These are phyloP conservation scores for Neurospora sp. DNA, from an alignment of 495 filamentous ascomycete species.

Conservation along the genomic window DNA sequence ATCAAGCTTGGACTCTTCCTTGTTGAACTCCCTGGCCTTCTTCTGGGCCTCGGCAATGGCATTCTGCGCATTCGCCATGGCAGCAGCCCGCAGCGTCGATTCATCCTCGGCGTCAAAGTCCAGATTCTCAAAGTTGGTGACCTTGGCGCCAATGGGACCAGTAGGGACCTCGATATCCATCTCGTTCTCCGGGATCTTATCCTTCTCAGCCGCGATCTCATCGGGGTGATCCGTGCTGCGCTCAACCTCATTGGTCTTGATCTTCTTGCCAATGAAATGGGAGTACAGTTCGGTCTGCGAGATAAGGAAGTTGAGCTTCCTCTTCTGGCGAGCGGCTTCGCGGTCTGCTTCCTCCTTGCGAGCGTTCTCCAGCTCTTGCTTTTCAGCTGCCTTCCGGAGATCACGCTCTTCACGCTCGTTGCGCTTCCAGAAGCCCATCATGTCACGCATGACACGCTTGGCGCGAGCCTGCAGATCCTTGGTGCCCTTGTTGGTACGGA, in stretches of 20 bases:
- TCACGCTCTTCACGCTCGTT: slow-evolving; percentile 98
- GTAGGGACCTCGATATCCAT: slow-evolving; percentile 51
- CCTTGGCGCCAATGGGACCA: slow-evolving; percentile 52
- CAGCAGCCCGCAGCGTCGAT: slow-evolving; percentile 65
- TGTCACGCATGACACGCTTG: slow-evolving; percentile 97
- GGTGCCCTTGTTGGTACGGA: slow-evolving; percentile 92
- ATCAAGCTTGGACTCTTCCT: slow-evolving; percentile 51
- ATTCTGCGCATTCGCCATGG: slow-evolving; percentile 91
- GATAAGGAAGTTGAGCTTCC: slow-evolving; percentile 98
- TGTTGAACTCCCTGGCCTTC: slow-evolving; percentile 87
- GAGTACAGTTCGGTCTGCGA: slow-evolving; percentile 98
- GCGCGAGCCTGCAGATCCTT: slow-evolving; percentile 96
- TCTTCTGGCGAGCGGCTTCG: slow-evolving; percentile 92
- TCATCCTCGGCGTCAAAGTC: slow-evolving; percentile 97
- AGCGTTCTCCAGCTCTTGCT: slow-evolving; percentile 91
- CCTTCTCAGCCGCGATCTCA: slow-evolving; percentile 37
- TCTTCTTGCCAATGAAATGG: slow-evolving; percentile 98
- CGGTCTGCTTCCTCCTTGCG: slow-evolving; percentile 94
- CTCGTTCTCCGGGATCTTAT: slow-evolving; percentile 32
- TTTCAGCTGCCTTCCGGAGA: slow-evolving; percentile 84
- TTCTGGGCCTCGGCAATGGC: slow-evolving; percentile 92
- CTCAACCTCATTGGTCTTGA: slow-evolving; percentile 91
- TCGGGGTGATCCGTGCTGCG: slow-evolving; percentile 73
- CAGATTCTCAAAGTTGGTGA: slow-evolving; percentile 86
- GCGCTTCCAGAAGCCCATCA: slow-evolving; percentile 99